Base-by-base conservation (phyloP, 139 green algal genomes). In the Coelastrella sp. region DNA sequence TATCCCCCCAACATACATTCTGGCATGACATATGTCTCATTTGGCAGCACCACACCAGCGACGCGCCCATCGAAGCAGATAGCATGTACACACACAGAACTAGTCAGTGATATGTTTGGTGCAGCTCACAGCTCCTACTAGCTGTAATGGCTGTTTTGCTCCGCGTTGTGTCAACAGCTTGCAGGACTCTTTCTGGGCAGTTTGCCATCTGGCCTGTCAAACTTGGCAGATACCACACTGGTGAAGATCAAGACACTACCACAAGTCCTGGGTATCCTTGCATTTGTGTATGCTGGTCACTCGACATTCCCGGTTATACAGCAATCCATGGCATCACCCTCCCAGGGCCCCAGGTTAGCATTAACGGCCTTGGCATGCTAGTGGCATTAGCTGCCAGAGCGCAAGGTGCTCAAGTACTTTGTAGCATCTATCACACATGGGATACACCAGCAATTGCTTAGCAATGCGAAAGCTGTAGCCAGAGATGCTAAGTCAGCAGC, bases 251-350 rank as follows among this genome's bases (percentile, higher is more conserved):
- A 74, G 32, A 94, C 93, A 5, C 80, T 96, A 8, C 93, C 94
- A 2, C 85, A 94, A 21, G 91, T 93, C 35, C 94, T 97, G 79
- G 94, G 94, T 71, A 89, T 95, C 75, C 82, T 94, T 48, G 93
- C 94, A 7, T 97, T 97, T 78, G 93, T 94, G 50, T 97, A 93
- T 83, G 91, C 90, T 13, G 79, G 79, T 7, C 79, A 85, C 79
- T 66, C 37, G 37, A 79, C 80, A 5, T 86, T 86, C 50, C 80
- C 80, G 0, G 63, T 79, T n/a, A 43, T 86, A 17, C 80, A 79
- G 66, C 50, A 79, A 48, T 80, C 66, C 2, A 86, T 86, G 80
- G 41, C 59, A 7, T 1, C 35, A 25, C 66, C 66, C 11, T 2
- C 3, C 19, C 30, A 51, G 15, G 62, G 38, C 19, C 79, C 40